Evolutionary conservation across 306 rosid genomes (phyloP).

Genomic region (Fragaria nilgerrensis): DNA sequence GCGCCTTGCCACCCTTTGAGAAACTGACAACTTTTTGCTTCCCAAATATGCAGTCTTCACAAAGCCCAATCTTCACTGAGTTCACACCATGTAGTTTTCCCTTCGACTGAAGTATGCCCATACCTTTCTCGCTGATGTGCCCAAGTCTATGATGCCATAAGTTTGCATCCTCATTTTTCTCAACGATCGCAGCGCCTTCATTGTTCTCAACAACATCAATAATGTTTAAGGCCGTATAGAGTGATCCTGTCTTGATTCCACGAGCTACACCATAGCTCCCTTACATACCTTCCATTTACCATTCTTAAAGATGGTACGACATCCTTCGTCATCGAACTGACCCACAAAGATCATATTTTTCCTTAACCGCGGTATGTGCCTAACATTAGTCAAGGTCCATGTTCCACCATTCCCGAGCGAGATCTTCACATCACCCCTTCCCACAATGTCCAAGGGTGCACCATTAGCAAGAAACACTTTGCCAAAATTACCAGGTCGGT

Average conservation of each 20-base stretch:
- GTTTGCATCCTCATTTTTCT: neutral
- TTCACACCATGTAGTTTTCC: neutral
- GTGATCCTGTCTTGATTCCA: neutral
- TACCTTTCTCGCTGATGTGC: slow-evolving; percentile 9
- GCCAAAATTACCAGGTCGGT: neutral
- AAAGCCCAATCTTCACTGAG: too few species aligned
- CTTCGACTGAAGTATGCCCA: neutral
- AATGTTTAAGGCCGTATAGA: neutral
- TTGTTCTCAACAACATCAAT: neutral
- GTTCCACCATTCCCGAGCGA: neutral
- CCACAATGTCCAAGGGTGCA: neutral
- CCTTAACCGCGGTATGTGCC: neutral
- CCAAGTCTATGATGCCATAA: neutral
- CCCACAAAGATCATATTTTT: neutral
- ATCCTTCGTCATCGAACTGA: neutral
- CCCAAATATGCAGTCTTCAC: too few species aligned
- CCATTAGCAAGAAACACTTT: neutral
- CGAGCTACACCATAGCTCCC: slow-evolving; percentile 1
- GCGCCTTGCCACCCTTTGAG: neutral
- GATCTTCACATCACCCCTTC: neutral
- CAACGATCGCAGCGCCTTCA: neutral
- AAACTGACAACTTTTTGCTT: neutral
- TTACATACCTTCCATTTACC: neutral
- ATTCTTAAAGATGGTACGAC: neutral
- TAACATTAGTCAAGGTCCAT: neutral